Evolutionary conservation across 352 stramenopile genomes (phyloP), one percentile per base, ranked within the genome.

Genomic region (Phytopythium sindhum): DNA sequence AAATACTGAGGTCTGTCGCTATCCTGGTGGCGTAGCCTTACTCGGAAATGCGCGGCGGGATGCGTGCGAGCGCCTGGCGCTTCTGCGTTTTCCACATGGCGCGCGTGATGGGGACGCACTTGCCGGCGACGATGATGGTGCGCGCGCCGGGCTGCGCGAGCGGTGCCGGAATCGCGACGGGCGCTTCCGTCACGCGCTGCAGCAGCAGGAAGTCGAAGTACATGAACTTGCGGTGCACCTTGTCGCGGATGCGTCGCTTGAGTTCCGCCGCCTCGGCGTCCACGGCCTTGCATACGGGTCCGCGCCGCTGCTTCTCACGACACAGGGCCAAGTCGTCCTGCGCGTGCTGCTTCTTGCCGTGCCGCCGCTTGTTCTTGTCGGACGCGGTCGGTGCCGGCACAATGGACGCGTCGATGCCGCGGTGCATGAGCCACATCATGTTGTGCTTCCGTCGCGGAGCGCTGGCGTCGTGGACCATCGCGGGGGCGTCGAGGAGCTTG

Each of bases 201-300:
- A 90, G 81, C 63, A 74, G 61, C 67, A 77, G 86, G 29, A 90
- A 68, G 50, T 79, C 76, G 68, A 90, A 90, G 35, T 75, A 74
- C n/a, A 71, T 71, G 54, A 72, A 66, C 9, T 76, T 81, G 44
- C 77, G 69, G 29, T 74, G 78, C 47, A 83, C 70, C 35, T 75
- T 70, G 52, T 75, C 69, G 23, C 76, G 66, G 54, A 90, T 83
- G 31, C 76, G 76, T 57, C 77, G 68, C 72, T 90, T 90, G 63
- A 90, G 73, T 53, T 77, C 77, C 63, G 76, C 78, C 2, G 72
- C 75, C 55, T 88, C 73, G 55, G 72, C 51, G 52, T 63, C 26
- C 59, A 72, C 24, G 15, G 41, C 14, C 23, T 57, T 52, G 62
- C 26, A 19, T 23, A 33, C 24, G 47, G 23, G 5, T 24, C 64